Percentiles rank a stretch among this genome's conserved stretches.
These are phyloP conservation scores for Plectosphaerella cucumerina DNA, from an alignment of 2,329 filamentous ascomycete genomes.

Conservation along the genomic window DNA sequence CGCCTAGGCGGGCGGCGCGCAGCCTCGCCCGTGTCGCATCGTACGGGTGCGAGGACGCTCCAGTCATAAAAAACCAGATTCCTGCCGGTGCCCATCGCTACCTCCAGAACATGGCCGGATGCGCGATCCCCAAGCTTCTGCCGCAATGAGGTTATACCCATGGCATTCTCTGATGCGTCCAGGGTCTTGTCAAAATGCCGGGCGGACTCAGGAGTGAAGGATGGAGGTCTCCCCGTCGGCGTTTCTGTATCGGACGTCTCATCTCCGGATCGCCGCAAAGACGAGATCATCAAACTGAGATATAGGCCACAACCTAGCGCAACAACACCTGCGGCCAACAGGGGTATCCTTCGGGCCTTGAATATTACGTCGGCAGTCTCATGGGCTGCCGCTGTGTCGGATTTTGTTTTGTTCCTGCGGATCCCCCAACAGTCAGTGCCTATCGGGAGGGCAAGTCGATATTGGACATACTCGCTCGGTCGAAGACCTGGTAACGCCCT, in stretches of 20 bases:
- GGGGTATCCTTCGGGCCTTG: conserved; percentile 6
- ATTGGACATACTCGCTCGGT: too few relatives aligned
- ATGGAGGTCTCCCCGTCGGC: conserved; percentile 45
- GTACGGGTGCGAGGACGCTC: conserved; percentile 15
- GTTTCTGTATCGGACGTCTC: conserved; percentile 24
- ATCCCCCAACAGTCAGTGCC: too few relatives aligned
- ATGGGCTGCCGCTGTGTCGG: neutral
- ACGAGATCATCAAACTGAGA: conserved; percentile 8
- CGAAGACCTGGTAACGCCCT: too few relatives aligned
- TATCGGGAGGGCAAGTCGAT: too few relatives aligned
- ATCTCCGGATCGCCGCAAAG: neutral
- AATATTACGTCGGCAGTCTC: conserved; percentile 11
- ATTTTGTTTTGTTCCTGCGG: too few relatives aligned
- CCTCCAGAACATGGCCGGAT: conserved; percentile 55
- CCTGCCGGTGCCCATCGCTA: conserved; percentile 59
- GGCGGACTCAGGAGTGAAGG: conserved; percentile 42
- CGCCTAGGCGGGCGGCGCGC: neutral
- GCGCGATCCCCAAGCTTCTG: conserved; percentile 42
- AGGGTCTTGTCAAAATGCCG: conserved; percentile 55
- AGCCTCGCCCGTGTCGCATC: neutral
- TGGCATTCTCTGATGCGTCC: conserved; percentile 51
- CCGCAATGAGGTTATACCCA: conserved; percentile 51
- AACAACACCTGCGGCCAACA: conserved; percentile 9
- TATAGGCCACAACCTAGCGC: conserved; percentile 10
- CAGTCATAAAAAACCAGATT: conserved; percentile 59